These are phyloP conservation scores for Irpex sp. DNA, from an alignment of 1,284 basidiomycete genomes.

Conservation along the genomic window DNA sequence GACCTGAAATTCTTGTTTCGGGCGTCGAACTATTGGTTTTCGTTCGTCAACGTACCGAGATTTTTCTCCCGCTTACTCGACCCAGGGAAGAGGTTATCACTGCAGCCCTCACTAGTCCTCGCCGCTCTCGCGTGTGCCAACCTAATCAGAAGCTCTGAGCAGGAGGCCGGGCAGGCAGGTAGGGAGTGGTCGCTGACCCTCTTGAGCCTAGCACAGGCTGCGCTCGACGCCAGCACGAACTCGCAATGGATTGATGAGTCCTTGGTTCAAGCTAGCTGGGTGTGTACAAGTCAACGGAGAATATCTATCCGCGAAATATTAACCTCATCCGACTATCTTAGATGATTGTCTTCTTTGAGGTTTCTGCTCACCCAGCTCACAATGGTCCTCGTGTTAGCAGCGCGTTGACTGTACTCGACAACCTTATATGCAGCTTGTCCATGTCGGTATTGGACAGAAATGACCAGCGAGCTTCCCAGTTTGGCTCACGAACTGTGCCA, in stretches of 20 bases:
- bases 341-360: slow-evolving; percentile 69
- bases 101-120: slow-evolving; percentile 67
- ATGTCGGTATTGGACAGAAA: slow-evolving; percentile 46
- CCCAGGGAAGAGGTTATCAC: slow-evolving; percentile 43
- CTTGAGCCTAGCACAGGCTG: slow-evolving; percentile 62
- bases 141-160: slow-evolving; percentile 67
- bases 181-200: slow-evolving; percentile 53
- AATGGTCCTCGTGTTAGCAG: slow-evolving; percentile 51
- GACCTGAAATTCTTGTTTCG: slow-evolving; percentile 67
- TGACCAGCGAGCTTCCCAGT: slow-evolving; percentile 40
- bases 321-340: slow-evolving; percentile 21
- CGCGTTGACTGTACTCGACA: slow-evolving; percentile 58
- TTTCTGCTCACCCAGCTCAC: slow-evolving; percentile 63
- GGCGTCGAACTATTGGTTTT: slow-evolving; percentile 66
- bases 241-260: slow-evolving; percentile 68
- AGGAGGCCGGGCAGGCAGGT: slow-evolving; percentile 41
- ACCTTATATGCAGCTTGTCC: slow-evolving; percentile 57
- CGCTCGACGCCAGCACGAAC: slow-evolving; percentile 68
- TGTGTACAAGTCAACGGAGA: slow-evolving; percentile 30
- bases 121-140: slow-evolving; percentile 64
- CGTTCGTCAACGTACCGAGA: slow-evolving; percentile 65
- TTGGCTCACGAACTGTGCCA: slow-evolving; percentile 39
- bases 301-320: background rate
- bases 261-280: slow-evolving; percentile 73
- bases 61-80: slow-evolving; percentile 62